A percentile compares a stretch with the other conserved stretches of the same genome.
Evolutionary conservation across 805 yeast species (phyloP).

Genomic region (Wickerhamomyces silvicola): DNA sequence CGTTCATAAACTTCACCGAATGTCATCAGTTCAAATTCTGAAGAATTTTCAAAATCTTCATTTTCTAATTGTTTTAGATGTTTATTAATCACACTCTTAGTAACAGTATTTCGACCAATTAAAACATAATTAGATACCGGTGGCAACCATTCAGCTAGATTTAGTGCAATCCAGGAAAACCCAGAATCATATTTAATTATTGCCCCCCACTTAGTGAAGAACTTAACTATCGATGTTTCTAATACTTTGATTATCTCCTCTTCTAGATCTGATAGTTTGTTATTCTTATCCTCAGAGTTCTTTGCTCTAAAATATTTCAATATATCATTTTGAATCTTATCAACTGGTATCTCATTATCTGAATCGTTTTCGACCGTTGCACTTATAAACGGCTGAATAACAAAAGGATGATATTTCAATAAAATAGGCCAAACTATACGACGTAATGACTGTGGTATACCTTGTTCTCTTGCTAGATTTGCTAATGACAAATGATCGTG

Average conservation of each 20-base stretch:
- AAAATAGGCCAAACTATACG: slow-evolving; percentile 80
- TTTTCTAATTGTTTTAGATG: slow-evolving; percentile 17
- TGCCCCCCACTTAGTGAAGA: slow-evolving; percentile 72
- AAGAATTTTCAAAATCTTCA: slow-evolving; percentile 5
- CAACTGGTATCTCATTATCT: slow-evolving; percentile 22
- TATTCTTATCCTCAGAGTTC: slow-evolving; percentile 10
- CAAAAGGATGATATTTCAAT: slow-evolving; percentile 80
- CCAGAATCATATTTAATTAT: slow-evolving; percentile 75
- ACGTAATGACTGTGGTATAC: slow-evolving; percentile 79
- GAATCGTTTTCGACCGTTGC: slow-evolving; percentile 30
- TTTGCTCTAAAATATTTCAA: slow-evolving; percentile 49
- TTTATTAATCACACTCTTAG: slow-evolving; percentile 14
- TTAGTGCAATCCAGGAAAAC: slow-evolving; percentile 81
- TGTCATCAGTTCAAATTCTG: slow-evolving; percentile 31
- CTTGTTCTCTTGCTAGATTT: slow-evolving; percentile 70
- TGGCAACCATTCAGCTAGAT: slow-evolving; percentile 85
- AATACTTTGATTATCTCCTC: slow-evolving; percentile 47
- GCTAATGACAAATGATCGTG: slow-evolving; percentile 75
- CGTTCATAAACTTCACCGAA: slow-evolving; percentile 72
- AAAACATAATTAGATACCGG: slow-evolving; percentile 27
- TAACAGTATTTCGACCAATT: slow-evolving; percentile 18
- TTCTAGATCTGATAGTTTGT: slow-evolving; percentile 31
- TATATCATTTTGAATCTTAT: slow-evolving; percentile 47
- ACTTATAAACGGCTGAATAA: slow-evolving; percentile 65
- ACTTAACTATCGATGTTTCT: slow-evolving; percentile 55